Percentiles rank a stretch among this genome's conserved stretches.
phyloP scores from a whole-genome alignment of 2,329 filamentous ascomycete genomes.

The Colletotrichum karsti region DNA sequence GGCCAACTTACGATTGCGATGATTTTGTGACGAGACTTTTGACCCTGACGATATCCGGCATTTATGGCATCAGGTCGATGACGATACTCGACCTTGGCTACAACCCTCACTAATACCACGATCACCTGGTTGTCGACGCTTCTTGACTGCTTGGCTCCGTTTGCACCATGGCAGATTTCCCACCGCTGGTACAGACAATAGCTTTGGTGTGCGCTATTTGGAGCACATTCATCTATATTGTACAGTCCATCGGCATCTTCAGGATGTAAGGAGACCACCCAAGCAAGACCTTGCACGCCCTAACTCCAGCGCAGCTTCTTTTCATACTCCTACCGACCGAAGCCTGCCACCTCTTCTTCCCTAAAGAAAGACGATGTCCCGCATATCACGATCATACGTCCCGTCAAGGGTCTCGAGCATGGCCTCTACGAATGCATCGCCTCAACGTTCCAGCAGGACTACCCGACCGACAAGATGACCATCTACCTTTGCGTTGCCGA shows the following conservation, averaged over 20 bases:
- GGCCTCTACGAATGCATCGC: conserved; percentile 92
- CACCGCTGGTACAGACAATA: conserved; percentile 41
- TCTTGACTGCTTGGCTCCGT: neutral
- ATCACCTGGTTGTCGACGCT: neutral
- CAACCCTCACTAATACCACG: neutral
- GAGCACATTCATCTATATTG: conserved; percentile 58
- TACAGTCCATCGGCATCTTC: conserved; percentile 64
- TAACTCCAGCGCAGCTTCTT: conserved; percentile 51
- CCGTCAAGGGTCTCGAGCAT: conserved; percentile 91
- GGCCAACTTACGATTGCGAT: neutral
- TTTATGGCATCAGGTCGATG: conserved; percentile 2
- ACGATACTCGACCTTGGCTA: conserved; percentile 35
- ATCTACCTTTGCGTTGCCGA: conserved; percentile 85
- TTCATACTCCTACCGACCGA: conserved; percentile 58
- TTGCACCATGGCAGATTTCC: conserved; percentile 28
- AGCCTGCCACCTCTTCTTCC: conserved; percentile 58
- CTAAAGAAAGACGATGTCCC: conserved; percentile 68
- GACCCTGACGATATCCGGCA: neutral
- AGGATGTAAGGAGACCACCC: conserved; percentile 56
- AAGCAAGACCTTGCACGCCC: neutral
- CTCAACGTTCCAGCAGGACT: conserved; percentile 83
- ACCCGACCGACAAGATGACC: conserved; percentile 79
- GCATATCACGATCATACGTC: conserved; percentile 89
- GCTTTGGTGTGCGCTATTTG: conserved; percentile 62
- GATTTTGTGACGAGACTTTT: neutral